A percentile compares a stretch with the other conserved stretches of the same genome.
These are phyloP conservation scores for Aquilaria malaccensis DNA, from an alignment of 345 rosid genomes.

Conservation along the genomic window DNA sequence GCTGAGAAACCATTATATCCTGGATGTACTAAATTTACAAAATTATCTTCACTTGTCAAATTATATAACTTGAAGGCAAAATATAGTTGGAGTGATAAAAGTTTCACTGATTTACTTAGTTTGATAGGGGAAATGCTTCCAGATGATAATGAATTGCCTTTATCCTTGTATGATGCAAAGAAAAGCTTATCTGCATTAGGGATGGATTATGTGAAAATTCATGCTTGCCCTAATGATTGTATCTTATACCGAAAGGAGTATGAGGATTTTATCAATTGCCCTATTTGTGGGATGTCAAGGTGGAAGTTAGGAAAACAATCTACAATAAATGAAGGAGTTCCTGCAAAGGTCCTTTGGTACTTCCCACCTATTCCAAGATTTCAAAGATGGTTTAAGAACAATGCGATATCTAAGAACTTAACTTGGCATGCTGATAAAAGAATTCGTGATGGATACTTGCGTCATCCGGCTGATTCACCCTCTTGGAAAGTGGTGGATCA, in stretches of 20 bases:
- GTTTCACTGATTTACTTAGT: no score
- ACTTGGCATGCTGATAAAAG: not conserved
- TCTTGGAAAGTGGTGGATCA: not conserved
- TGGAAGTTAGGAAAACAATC: not conserved
- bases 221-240: not conserved
- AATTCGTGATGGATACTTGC: not conserved
- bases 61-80: no score
- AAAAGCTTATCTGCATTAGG: not conserved
- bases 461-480: not conserved
- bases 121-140: no score
- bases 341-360: not conserved
- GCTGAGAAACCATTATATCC: no score
- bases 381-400: not conserved
- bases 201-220: not conserved
- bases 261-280: not conserved
- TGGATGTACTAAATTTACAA: no score
- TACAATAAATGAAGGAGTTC: not conserved
- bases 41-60: no score
- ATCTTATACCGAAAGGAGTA: not conserved
- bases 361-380: not conserved
- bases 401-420: not conserved
- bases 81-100: no score
- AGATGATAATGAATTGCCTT: no score
- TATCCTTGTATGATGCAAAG: no score
- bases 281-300: not conserved